These are phyloP conservation scores for Heterobasidion parviporum DNA, from an alignment of 1,284 basidiomycete genomes.

Conservation along the genomic window DNA sequence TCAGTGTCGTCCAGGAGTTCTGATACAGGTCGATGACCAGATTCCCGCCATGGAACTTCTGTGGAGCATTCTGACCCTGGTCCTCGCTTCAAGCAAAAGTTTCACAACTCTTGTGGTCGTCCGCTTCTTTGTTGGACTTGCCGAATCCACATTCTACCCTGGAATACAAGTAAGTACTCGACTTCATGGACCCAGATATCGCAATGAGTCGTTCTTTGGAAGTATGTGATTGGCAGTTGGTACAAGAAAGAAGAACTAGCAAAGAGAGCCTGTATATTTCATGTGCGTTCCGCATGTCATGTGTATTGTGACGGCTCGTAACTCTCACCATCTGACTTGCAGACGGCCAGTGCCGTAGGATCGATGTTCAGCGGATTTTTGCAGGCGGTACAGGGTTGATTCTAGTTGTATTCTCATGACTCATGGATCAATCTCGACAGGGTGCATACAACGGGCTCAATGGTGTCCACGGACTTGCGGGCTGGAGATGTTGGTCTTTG, in stretches of 20 bases:
- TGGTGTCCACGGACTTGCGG: constrained; percentile 29
- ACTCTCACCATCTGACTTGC: neutral
- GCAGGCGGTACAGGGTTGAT: neutral
- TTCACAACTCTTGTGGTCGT: constrained; percentile 24
- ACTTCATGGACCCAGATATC: neutral
- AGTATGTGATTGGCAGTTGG: constrained; percentile 35
- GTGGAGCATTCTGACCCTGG: constrained; percentile 31
- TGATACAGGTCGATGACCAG: constrained; percentile 8
- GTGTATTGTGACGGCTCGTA: neutral
- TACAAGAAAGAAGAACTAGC: constrained; percentile 32
- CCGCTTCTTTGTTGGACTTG: constrained; percentile 32
- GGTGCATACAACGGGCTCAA: constrained; percentile 35
- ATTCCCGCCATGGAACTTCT: constrained; percentile 31
- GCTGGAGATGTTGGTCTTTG: constrained; percentile 27
- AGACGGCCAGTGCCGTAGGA: constrained; percentile 30
- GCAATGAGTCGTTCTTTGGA: neutral
- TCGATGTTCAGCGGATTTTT: constrained; percentile 26
- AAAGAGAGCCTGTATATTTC: constrained; percentile 33
- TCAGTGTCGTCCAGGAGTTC: no score
- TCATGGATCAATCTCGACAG: constrained; percentile 12
- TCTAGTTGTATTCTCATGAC: neutral
- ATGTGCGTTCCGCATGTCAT: constrained; percentile 16
- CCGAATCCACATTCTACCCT: constrained; percentile 33
- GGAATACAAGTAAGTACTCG: constrained; percentile 20
- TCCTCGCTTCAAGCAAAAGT: constrained; percentile 26